Conservation (phyloP, 2,329 filamentous ascomycete species). For the Neoscytalidium dimidiatum region DNA sequence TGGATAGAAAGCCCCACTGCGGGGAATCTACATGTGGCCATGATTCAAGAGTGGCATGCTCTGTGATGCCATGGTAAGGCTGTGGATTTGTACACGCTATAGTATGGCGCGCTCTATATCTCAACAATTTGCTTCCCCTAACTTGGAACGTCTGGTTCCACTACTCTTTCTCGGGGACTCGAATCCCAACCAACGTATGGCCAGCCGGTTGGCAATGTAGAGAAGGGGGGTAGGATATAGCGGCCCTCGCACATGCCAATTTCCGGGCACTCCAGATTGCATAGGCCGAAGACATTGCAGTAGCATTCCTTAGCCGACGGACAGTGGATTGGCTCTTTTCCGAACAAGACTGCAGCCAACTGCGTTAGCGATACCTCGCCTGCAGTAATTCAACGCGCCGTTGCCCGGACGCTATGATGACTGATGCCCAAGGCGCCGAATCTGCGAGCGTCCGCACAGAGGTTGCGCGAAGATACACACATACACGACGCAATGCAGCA, state of each 20-base stretch:
- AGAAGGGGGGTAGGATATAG: constrained; percentile 61
- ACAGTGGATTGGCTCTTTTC: constrained; percentile 55
- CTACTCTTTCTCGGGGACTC: constrained; percentile 32
- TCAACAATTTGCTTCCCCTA: not conserved
- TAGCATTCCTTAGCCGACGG: constrained; percentile 64
- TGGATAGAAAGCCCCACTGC: not conserved
- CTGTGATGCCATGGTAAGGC: not conserved
- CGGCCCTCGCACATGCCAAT: constrained; percentile 55
- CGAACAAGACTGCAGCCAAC: constrained; percentile 36
- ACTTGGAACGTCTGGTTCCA: constrained; percentile 14
- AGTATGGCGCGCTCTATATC: not conserved
- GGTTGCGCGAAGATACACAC: not conserved
- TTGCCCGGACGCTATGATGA: not conserved
- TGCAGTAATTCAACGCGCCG: not conserved
- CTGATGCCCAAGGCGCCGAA: not conserved
- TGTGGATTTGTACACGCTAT: not conserved
- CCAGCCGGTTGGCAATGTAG: constrained; percentile 63
- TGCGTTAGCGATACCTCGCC: not conserved
- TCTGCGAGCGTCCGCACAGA: not conserved
- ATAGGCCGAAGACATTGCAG: constrained; percentile 67
- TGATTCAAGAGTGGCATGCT: not conserved
- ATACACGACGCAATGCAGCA: not conserved
- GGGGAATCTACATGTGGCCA: not conserved
- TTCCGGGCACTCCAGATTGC: constrained; percentile 47
- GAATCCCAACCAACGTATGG: constrained; percentile 57